Percentiles rank a stretch among this genome's conserved stretches.
phyloP scores from a whole-genome alignment of 2,329 filamentous ascomycete species.

The Raffaelea albimanens region DNA sequence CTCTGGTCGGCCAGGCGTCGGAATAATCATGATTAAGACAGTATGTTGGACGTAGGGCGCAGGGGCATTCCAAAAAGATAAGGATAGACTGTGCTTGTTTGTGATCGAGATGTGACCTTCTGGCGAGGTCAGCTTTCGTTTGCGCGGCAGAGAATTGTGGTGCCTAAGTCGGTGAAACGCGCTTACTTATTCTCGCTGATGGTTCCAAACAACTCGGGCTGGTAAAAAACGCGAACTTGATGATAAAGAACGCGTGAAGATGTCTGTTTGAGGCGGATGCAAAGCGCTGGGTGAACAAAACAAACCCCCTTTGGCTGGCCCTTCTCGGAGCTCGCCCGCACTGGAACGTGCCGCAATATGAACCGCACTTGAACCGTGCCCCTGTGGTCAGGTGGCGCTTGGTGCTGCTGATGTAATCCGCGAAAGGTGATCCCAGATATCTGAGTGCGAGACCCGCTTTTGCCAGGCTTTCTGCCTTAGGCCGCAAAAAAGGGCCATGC shows the following conservation, averaged over 20 bases:
- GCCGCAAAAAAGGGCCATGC: conserved; percentile 1
- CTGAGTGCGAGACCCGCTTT: not conserved
- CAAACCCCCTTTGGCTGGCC: not conserved
- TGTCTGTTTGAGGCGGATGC: not conserved
- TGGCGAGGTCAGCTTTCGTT: not conserved
- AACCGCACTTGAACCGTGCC: not conserved
- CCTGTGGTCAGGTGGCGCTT: not conserved
- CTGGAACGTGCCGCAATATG: not conserved
- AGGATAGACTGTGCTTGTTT: not conserved
- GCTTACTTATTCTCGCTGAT: not conserved
- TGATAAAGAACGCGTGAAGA: conserved; percentile 12
- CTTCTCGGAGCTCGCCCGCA: not conserved
- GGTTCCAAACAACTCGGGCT: not conserved
- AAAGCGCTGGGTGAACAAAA: not conserved
- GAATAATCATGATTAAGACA: conserved; percentile 9
- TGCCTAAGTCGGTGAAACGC: not conserved
- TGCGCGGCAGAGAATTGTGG: conserved; percentile 10
- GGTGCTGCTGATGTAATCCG: not conserved
- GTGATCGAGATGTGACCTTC: too few relatives aligned
- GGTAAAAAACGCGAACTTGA: conserved; percentile 6
- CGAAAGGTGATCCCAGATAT: not conserved
- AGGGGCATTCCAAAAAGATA: conserved; percentile 5
- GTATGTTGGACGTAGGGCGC: not conserved
- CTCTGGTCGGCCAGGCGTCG: conserved; percentile 3
- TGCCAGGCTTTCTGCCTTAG: conserved; percentile 3